phyloP scores from a whole-genome alignment of 495 filamentous ascomycete genomes.

The Aspergillus diversus region DNA sequence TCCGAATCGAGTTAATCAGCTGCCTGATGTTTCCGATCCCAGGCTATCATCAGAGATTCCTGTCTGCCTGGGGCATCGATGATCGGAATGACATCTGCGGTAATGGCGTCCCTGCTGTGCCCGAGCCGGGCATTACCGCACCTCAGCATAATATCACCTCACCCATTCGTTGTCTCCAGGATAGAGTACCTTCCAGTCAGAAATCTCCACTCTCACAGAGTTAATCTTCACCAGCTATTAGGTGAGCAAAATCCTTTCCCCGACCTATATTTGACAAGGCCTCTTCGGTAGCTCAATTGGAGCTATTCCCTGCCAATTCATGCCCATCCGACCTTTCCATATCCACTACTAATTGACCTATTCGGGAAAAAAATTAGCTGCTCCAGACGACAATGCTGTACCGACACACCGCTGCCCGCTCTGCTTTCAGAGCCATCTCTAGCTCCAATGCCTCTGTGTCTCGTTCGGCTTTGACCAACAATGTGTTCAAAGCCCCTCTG shows the following conservation, averaged over 20 bases:
- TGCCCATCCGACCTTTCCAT: constrained; percentile 41
- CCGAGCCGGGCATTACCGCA: constrained; percentile 38
- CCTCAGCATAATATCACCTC: constrained; percentile 48
- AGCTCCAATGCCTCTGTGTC: constrained; percentile 54
- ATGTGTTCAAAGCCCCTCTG: constrained; percentile 52
- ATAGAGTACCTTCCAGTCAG: constrained; percentile 36
- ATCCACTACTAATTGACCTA: constrained; percentile 36
- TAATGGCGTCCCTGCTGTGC: constrained; percentile 35
- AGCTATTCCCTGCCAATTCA: constrained; percentile 25
- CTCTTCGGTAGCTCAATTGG: constrained; percentile 43
- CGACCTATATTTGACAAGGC: constrained; percentile 27
- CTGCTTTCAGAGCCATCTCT: constrained; percentile 48
- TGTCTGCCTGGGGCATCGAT: constrained; percentile 35
- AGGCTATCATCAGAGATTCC: constrained; percentile 2
- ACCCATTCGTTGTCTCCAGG: constrained; percentile 42
- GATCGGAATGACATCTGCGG: constrained; percentile 29
- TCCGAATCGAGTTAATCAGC: constrained; percentile 18
- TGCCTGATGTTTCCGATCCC: constrained; percentile 12
- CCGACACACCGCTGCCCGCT: constrained; percentile 51
- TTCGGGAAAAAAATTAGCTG: constrained; percentile 43
- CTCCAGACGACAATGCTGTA: constrained; percentile 49
- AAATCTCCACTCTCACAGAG: constrained; percentile 35
- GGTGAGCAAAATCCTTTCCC: constrained; percentile 44
- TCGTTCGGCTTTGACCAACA: constrained; percentile 44
- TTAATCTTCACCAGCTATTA: constrained; percentile 37